Conservation (phyloP, 345 rosid species). For the Raphanus sativus region DNA sequence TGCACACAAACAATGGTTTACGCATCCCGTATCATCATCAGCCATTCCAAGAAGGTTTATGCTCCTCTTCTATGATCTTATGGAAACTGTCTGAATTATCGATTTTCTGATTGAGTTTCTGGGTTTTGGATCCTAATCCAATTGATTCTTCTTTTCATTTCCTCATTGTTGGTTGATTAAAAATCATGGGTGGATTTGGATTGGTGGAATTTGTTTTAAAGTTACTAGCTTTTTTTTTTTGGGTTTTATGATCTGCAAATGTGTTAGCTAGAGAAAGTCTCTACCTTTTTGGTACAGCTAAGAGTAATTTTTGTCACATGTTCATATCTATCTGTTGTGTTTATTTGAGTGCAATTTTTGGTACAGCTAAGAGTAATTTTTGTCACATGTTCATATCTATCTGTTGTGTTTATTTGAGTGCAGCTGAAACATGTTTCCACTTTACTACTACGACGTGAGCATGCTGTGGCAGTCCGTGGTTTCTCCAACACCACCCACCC, state of each 20-base stretch:
- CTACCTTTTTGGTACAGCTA: no score
- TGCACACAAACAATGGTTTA: constrained; percentile 46
- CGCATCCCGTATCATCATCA: constrained; percentile 62
- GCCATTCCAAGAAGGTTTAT: constrained; percentile 56
- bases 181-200: background rate
- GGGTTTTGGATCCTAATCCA: background rate
- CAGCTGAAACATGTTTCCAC: constrained; percentile 65
- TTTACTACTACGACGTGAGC: constrained; percentile 53
- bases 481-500: constrained; percentile 49
- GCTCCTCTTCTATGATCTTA: background rate
- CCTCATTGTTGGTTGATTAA: background rate
- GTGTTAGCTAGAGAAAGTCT: background rate
- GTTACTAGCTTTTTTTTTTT: background rate
- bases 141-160: constrained; percentile 6
- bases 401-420: background rate
- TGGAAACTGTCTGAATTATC: background rate
- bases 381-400: no score
- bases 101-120: background rate
- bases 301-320: no score
- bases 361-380: no score
- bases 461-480: constrained; percentile 52
- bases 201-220: background rate
- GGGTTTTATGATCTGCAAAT: background rate
- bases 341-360: constrained; percentile 41
- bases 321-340: background rate